These are phyloP conservation scores for Trichoderma pleuroti DNA, from an alignment of 2,329 filamentous ascomycete species.

Conservation along the genomic window DNA sequence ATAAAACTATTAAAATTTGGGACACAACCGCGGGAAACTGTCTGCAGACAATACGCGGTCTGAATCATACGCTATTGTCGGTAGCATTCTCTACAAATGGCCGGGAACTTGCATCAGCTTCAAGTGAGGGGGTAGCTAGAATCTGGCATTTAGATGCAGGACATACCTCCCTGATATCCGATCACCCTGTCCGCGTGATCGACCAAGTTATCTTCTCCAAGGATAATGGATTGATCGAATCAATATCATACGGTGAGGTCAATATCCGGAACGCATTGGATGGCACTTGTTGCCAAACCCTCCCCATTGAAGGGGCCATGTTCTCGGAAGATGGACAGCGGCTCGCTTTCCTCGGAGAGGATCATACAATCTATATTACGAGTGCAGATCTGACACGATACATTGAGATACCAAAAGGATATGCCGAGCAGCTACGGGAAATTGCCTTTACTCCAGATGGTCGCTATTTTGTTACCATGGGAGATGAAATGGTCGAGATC, in stretches of 20 bases:
- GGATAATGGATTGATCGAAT: background rate
- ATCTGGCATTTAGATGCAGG: background rate
- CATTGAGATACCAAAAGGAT: background rate
- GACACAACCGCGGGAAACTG: background rate
- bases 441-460: background rate
- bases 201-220: background rate
- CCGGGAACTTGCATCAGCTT: background rate
- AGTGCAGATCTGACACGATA: background rate
- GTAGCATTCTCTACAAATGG: background rate
- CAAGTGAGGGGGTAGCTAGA: background rate
- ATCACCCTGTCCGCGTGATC: background rate
- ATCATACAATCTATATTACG: background rate
- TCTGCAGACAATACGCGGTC: background rate
- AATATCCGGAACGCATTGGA: background rate
- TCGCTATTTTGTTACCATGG: background rate
- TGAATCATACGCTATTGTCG: background rate
- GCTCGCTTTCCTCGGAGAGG: background rate
- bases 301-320: too few species aligned
- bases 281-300: conserved; percentile 20
- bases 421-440: background rate
- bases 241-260: background rate
- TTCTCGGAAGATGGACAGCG: background rate
- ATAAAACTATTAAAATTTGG: background rate
- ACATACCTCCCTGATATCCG: background rate
- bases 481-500: background rate